A percentile compares a stretch with the other conserved stretches of the same genome.
Conservation (phyloP, 1,284 basidiomycete species). For the Phylloporus sp. region DNA sequence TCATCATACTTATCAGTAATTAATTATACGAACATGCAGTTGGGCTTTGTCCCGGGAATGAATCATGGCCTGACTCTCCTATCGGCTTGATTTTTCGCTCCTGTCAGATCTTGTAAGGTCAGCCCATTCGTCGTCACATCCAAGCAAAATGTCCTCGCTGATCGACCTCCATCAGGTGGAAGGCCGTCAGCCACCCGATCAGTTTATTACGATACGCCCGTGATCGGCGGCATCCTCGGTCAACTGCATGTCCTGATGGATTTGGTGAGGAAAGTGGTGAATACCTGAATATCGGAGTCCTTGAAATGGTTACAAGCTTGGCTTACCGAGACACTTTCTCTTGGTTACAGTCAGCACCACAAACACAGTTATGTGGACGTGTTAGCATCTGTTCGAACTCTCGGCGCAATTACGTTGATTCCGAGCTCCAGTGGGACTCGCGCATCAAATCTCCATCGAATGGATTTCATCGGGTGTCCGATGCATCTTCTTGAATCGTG, state of each 20-base stretch:
- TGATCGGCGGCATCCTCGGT: constrained; percentile 65
- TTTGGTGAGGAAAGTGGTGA: constrained; percentile 46
- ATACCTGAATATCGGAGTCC: too few species aligned
- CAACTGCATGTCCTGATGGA: constrained; percentile 55
- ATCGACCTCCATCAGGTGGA: not conserved
- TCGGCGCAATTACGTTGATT: constrained; percentile 13
- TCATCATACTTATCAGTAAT: not conserved
- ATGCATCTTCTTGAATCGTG: constrained; percentile 24
- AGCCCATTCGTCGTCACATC: not conserved
- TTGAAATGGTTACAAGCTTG: not conserved
- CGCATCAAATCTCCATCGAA: constrained; percentile 17
- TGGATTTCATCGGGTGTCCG: constrained; percentile 12
- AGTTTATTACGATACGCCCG: constrained; percentile 48
- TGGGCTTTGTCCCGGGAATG: too few species aligned
- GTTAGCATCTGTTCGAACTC: too few species aligned
- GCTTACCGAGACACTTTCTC: not conserved
- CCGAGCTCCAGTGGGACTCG: constrained; percentile 5
- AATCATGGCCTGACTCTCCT: not conserved
- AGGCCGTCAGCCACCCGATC: not conserved
- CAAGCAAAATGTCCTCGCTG: too few species aligned
- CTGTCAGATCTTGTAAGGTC: not conserved
- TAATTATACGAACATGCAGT: not conserved
- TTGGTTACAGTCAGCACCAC: not conserved
- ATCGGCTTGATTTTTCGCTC: constrained; percentile 7
- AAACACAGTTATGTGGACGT: too few species aligned